Percentiles rank a stretch among this genome's conserved stretches.
phyloP scores from a whole-genome alignment of 306 rosid species.

The Prunus mume region DNA sequence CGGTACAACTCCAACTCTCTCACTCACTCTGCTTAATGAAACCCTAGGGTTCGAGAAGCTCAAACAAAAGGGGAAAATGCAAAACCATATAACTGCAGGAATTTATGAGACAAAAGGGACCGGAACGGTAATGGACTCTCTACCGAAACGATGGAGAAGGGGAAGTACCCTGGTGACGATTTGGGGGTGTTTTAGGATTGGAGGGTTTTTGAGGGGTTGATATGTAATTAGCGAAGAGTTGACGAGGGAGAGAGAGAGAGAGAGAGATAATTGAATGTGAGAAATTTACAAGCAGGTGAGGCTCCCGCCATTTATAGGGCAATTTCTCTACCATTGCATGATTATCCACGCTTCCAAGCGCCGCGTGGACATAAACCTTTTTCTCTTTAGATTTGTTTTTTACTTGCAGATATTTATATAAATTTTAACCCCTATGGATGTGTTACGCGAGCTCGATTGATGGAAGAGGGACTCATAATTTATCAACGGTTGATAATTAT shows the following conservation, averaged over 20 bases:
- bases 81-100: constrained; percentile 42
- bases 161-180: constrained; percentile 16
- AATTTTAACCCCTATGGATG: not conserved
- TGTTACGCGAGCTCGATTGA: too few relatives aligned
- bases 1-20: constrained; percentile 35
- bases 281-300: constrained; percentile 8
- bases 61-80: not conserved
- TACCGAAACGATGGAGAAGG: not conserved
- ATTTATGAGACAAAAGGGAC: not conserved
- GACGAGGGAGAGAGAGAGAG: constrained; percentile 15
- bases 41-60: constrained; percentile 44
- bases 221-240: constrained; percentile 26
- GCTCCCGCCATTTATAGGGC: constrained; percentile 63
- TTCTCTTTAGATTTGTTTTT: not conserved
- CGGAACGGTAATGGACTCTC: not conserved
- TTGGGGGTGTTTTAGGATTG: constrained; percentile 15
- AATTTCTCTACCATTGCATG: constrained; percentile 13
- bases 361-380: constrained; percentile 36
- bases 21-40: constrained; percentile 20
- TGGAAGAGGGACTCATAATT: too few relatives aligned
- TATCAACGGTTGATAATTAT: too few relatives aligned
- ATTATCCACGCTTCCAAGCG: constrained; percentile 14
- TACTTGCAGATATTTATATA: not conserved
- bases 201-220: constrained; percentile 42
- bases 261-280: constrained; percentile 14